Conservation (phyloP, 495 filamentous ascomycete species). For the Aspergillus coremiiformis region DNA sequence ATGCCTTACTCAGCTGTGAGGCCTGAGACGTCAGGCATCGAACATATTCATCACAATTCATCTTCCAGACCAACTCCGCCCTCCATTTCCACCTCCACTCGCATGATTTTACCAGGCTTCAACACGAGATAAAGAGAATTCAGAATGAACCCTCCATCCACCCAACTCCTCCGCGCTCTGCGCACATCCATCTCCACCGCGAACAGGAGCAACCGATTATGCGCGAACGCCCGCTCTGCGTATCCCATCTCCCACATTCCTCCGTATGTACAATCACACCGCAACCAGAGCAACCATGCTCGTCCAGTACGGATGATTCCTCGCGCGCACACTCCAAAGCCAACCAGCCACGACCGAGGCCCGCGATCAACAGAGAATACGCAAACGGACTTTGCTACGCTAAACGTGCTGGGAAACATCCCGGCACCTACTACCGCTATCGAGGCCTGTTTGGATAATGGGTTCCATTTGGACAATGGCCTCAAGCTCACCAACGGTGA, state of each 20-base stretch:
- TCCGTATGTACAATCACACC: constrained; percentile 10
- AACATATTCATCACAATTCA: no score
- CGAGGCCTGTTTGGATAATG: constrained; percentile 45
- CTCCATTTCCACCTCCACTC: background rate
- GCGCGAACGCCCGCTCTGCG: constrained; percentile 10
- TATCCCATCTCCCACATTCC: constrained; percentile 6
- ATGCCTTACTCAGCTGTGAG: no score
- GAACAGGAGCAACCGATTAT: constrained; percentile 10
- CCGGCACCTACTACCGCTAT: constrained; percentile 72
- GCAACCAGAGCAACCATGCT: constrained; percentile 23
- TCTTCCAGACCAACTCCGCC: background rate
- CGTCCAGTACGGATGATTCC: constrained; percentile 34
- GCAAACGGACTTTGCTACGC: constrained; percentile 63
- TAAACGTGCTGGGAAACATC: constrained; percentile 74
- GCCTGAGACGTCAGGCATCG: background rate
- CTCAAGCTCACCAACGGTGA: constrained; percentile 55
- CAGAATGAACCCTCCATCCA: constrained; percentile 37
- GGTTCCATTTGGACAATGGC: constrained; percentile 48
- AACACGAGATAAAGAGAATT: background rate
- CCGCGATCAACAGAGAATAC: constrained; percentile 53
- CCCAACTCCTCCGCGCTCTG: constrained; percentile 39
- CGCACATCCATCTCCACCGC: constrained; percentile 26
- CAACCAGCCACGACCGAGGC: constrained; percentile 47
- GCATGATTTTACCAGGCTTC: no score
- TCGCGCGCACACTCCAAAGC: constrained; percentile 34